These are phyloP conservation scores for Solanum arcanum DNA, from an alignment of 257 asterid genomes.

Conservation along the genomic window DNA sequence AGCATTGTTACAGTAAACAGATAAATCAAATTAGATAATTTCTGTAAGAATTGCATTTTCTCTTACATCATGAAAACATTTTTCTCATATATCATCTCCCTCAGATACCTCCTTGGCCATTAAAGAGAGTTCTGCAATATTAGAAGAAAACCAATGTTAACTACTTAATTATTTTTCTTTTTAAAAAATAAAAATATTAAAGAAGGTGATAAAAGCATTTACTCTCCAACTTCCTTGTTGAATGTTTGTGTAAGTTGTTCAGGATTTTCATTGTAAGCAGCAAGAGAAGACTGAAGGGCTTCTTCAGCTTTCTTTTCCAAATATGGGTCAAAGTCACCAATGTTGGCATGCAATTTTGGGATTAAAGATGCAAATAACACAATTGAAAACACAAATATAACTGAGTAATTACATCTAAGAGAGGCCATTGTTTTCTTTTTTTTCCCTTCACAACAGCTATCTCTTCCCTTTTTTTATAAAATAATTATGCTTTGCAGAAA, in stretches of 20 bases:
- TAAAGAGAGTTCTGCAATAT: not conserved
- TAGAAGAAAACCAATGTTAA: not conserved
- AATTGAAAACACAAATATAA: not conserved
- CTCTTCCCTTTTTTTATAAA: not conserved
- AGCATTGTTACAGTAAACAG: not conserved
- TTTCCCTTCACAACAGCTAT: not conserved
- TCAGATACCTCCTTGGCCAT: constrained; percentile 18
- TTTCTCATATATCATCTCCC: not conserved
- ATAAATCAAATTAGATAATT: not conserved
- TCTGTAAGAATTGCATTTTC: not conserved
- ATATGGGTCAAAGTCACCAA: constrained; percentile 36
- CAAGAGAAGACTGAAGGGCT: constrained; percentile 32
- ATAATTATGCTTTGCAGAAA: not conserved
- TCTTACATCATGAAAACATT: not conserved
- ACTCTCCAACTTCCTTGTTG: constrained; percentile 55
- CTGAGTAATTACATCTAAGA: not conserved
- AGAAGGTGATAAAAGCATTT: not conserved
- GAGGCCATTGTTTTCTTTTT: not conserved
- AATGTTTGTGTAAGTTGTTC: constrained; percentile 34
- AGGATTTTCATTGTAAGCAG: constrained; percentile 45
- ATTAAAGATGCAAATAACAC: not conserved
- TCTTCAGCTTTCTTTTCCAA: constrained; percentile 27
- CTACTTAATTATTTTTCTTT: not conserved
- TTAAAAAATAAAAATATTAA: accelerated
- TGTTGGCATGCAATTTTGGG: constrained; percentile 25